Percentiles rank a stretch among this genome's conserved stretches.
Evolutionary conservation across 805 yeast genomes (phyloP).

Genomic region (Wickerhamiella kurtzmanii): DNA sequence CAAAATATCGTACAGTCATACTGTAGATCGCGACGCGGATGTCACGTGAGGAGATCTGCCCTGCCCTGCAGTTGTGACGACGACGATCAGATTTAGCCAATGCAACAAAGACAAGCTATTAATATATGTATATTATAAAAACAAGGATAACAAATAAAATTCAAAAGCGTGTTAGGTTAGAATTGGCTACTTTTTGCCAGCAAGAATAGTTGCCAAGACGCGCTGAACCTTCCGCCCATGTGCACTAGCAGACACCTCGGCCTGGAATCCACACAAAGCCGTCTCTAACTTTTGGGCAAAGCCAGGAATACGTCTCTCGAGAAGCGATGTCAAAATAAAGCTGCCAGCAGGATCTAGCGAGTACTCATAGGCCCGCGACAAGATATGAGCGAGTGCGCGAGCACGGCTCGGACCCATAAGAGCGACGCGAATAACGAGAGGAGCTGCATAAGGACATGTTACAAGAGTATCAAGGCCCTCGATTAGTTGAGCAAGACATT

Average conservation of each 20-base stretch:
- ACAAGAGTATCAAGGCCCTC: slow-evolving; percentile 6
- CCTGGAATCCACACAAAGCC: slow-evolving; percentile 7
- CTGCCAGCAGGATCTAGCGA: slow-evolving; percentile 12
- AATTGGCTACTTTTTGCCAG: background rate
- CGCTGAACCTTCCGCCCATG: slow-evolving; percentile 6
- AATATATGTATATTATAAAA: too few relatives aligned
- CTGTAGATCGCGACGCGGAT: background rate
- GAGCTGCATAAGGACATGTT: slow-evolving; percentile 1
- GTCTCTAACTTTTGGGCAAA: slow-evolving; percentile 12
- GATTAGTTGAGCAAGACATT: slow-evolving; percentile 11
- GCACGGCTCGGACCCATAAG: slow-evolving; percentile 11
- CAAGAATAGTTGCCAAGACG: slow-evolving; percentile 2
- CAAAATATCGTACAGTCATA: background rate
- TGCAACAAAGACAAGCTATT: background rate
- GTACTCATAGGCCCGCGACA: slow-evolving; percentile 11
- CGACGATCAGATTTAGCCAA: background rate
- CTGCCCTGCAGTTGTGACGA: too few relatives aligned
- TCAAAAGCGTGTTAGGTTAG: background rate
- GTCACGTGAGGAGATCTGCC: background rate
- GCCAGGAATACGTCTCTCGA: slow-evolving; percentile 16
- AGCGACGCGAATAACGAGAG: slow-evolving; percentile 10
- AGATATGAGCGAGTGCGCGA: slow-evolving; percentile 9
- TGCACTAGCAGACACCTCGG: slow-evolving; percentile 1
- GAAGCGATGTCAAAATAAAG: slow-evolving; percentile 4
- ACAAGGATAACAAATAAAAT: background rate